Evolutionary conservation across 768 basidiomycete genomes (phyloP).

Genomic region (Panus rudis): DNA sequence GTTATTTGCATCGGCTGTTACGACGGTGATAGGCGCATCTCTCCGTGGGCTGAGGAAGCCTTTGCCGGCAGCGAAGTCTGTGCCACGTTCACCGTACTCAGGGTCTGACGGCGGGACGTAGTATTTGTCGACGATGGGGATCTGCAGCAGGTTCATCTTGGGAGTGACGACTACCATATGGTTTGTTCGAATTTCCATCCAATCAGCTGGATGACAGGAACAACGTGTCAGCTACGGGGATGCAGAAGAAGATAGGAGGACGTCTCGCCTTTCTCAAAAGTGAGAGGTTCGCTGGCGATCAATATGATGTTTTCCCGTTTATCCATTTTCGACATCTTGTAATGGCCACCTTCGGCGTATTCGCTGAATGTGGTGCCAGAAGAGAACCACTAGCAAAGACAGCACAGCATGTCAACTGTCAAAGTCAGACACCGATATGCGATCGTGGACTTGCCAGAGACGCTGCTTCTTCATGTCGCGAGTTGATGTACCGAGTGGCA

Average conservation of each 20-base stretch:
- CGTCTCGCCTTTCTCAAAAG: conserved; percentile 81
- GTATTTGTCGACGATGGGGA: conserved; percentile 90
- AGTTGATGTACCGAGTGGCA: conserved; percentile 92
- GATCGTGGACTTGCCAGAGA: conserved; percentile 53
- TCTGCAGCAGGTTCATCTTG: conserved; percentile 91
- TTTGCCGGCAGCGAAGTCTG: conserved; percentile 82
- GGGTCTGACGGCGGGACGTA: conserved; percentile 86
- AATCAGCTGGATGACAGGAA: conserved; percentile 56
- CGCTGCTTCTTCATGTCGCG: conserved; percentile 85
- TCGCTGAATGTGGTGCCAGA: conserved; percentile 93
- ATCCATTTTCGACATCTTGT: conserved; percentile 93
- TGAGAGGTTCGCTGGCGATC: conserved; percentile 89
- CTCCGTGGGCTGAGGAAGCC: conserved; percentile 68
- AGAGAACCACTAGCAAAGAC: conserved; percentile 72
- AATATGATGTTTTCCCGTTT: conserved; percentile 96
- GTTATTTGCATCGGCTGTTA: neutral
- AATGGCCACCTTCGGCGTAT: conserved; percentile 81
- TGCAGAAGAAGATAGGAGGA: conserved; percentile 5
- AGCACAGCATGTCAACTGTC: neutral
- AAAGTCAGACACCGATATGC: neutral
- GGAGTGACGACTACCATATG: conserved; percentile 93
- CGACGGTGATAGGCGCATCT: conserved; percentile 15
- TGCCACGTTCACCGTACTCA: conserved; percentile 56
- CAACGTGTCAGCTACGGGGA: neutral
- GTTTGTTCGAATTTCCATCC: conserved; percentile 99